Evolutionary conservation across 2,329 filamentous ascomycete species (phyloP).

Genomic region (Fusarium newnesense): DNA sequence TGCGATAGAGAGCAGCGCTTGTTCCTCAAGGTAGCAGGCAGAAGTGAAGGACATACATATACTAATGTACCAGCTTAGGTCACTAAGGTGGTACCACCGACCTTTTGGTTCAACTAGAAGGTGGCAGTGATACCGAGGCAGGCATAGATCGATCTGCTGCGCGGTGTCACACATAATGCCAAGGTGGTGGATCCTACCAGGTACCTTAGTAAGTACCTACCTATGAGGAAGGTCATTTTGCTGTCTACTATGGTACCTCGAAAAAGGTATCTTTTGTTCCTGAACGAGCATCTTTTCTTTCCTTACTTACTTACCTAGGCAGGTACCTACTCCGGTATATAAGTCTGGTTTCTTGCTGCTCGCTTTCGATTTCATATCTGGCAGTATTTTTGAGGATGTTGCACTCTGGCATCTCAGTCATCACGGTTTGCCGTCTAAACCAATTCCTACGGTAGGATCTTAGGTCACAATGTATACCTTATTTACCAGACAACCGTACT

Average conservation of each 20-base stretch:
- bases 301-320: background rate
- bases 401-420: too few species aligned
- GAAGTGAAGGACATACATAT: background rate
- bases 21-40: background rate
- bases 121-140: background rate
- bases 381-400: background rate
- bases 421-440: background rate
- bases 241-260: background rate
- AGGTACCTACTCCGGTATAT: background rate
- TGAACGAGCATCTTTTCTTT: background rate
- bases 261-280: background rate
- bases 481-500: background rate
- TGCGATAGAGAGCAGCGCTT: background rate
- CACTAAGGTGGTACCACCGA: too few species aligned
- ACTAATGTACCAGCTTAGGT: too few species aligned
- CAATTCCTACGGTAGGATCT: too few species aligned
- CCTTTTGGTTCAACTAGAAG: background rate
- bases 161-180: background rate
- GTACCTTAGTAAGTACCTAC: too few species aligned
- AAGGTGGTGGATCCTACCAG: background rate
- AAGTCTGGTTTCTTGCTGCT: background rate
- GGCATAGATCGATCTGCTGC: background rate
- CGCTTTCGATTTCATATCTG: background rate
- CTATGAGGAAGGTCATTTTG: background rate
- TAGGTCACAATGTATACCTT: background rate